Evolutionary conservation across 2,329 filamentous ascomycete species (phyloP), one percentile per base, ranked within the genome.

Genomic region (Cadophora luteo-olivacea): DNA sequence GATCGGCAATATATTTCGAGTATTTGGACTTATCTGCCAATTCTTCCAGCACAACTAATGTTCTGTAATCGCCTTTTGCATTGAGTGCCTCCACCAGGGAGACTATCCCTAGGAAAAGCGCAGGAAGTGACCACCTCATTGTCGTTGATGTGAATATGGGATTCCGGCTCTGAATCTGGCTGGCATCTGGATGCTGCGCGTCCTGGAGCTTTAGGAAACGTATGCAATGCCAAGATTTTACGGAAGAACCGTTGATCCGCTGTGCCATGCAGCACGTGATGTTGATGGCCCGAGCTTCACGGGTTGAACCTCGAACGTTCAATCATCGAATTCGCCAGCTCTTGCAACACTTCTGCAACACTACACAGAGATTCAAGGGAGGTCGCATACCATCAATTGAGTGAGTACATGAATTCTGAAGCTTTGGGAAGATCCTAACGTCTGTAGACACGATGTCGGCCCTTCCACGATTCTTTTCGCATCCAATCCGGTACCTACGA

Each of bases 41-140:
- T 75, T 97, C 91, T 77, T 98, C 95, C 64, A 97, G 82, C 68
- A 99, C 87, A 70, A 97, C 94, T 77, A 99, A 85, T 80, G 98
- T 82, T 78, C 93, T 88, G 51, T 64, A 64, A 80, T 87, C 88
- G 69, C 95, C 96, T 61, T 89, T 86, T 72, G 90, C 91, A 83
- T 94, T 97, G 77, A 91, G 82, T 67, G 94, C 94, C 79, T 91
- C 87, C 74, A 88, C 92, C 68, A 89, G 83, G 77, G 90, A 86
- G 72, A 88, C 82, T 71, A 92, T 84, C 72, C 88, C 84, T 76
- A 94, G 82, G 70, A 93, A 80, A 72, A 93, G 82, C 78, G 92
- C 85, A 76, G 91, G 90, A 82, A 91, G 80, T 78, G 91, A 82
- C 84, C 90, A 92, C 86, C 89, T 87, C 93, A 97, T 96, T 70